Conservation (phyloP, 2,329 filamentous ascomycete genomes). For the Trichoderma cornu-damae region DNA sequence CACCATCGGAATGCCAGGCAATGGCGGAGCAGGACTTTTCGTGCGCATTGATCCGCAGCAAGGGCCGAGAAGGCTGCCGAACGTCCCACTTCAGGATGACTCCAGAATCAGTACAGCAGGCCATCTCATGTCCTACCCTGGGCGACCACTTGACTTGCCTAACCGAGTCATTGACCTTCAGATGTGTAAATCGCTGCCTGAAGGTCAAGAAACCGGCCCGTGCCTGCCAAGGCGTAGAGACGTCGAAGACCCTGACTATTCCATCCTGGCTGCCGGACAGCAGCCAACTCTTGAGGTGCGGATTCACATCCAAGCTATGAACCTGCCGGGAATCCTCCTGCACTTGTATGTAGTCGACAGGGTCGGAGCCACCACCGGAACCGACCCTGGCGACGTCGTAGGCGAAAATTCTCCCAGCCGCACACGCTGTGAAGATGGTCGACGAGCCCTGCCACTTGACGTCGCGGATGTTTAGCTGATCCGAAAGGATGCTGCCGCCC, state of each 20-base stretch:
- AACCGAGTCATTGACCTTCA: constrained; percentile 42
- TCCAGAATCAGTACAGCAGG: constrained; percentile 59
- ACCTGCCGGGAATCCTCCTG: constrained; percentile 60
- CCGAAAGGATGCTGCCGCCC: constrained; percentile 40
- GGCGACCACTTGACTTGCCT: constrained; percentile 63
- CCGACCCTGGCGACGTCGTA: constrained; percentile 54
- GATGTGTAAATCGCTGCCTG: constrained; percentile 40
- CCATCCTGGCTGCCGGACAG: constrained; percentile 62
- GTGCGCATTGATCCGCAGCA: constrained; percentile 57
- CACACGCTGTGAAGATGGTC: constrained; percentile 58
- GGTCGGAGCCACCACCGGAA: constrained; percentile 38
- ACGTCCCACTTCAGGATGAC: constrained; percentile 61
- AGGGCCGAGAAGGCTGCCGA: constrained; percentile 47
- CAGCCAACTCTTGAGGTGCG: constrained; percentile 52
- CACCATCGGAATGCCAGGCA: constrained; percentile 63
- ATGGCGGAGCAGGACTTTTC: constrained; percentile 56
- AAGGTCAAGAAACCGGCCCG: constrained; percentile 48
- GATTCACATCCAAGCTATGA: constrained; percentile 59
- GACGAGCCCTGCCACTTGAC: constrained; percentile 54
- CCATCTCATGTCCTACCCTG: constrained; percentile 56
- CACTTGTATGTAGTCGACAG: constrained; percentile 52
- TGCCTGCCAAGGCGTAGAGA: constrained; percentile 44
- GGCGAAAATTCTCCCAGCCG: constrained; percentile 59
- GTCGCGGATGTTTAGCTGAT: constrained; percentile 60
- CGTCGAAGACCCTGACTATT: constrained; percentile 57